These are phyloP conservation scores for Aureobasidium sp. DNA, from an alignment of 2,329 filamentous ascomycete genomes.

Conservation along the genomic window DNA sequence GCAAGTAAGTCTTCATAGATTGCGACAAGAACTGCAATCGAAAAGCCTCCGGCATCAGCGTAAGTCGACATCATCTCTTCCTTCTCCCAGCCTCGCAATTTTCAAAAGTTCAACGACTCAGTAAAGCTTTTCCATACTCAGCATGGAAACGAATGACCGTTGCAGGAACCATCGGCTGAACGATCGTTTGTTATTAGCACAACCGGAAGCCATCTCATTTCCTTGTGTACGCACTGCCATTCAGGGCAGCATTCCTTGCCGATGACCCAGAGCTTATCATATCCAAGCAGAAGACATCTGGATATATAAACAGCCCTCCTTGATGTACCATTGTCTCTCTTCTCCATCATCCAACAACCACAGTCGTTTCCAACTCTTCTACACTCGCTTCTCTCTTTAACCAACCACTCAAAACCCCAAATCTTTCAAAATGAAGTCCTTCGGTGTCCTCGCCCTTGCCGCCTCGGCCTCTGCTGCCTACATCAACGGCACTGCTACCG, in stretches of 20 bases:
- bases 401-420: neutral
- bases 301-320: slow-evolving; percentile 11
- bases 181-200: slow-evolving; percentile 1
- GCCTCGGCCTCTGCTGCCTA: slow-evolving; percentile 11
- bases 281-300: neutral
- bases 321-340: neutral
- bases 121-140: slow-evolving; percentile 8
- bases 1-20: neutral
- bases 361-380: slow-evolving; percentile 1
- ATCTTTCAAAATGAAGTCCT: slow-evolving; percentile 15
- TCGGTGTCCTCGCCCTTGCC: slow-evolving; percentile 5
- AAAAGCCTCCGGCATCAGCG: neutral
- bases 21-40: neutral
- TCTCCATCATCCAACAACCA: slow-evolving; percentile 8
- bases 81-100: neutral
- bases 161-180: neutral
- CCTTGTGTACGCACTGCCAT: neutral
- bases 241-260: slow-evolving; percentile 3
- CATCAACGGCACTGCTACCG: slow-evolving; percentile 4
- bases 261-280: neutral
- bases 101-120: neutral
- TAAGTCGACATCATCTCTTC: neutral
- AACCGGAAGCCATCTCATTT: slow-evolving; percentile 8
- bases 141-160: neutral
- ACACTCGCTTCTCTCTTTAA: slow-evolving; percentile 9